A percentile compares a stretch with the other conserved stretches of the same genome.
Conservation (phyloP, 495 filamentous ascomycete genomes). For the Astrothelium macrocarpum region DNA sequence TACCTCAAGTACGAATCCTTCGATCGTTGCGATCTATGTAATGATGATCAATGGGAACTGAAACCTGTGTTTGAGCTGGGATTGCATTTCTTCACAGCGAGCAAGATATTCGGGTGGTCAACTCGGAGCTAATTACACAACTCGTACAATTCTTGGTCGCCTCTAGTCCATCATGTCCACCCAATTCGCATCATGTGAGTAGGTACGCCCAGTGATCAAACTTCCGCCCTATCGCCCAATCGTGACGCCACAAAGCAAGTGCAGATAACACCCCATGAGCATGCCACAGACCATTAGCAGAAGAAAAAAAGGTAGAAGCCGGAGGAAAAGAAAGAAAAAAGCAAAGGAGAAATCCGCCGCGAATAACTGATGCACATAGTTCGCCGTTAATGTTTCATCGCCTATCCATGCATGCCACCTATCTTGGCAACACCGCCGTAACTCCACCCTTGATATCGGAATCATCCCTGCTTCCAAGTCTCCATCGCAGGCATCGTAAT, state of each 20-base stretch:
- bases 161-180: background rate
- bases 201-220: background rate
- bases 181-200: background rate
- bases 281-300: background rate
- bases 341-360: background rate
- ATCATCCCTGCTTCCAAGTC: background rate
- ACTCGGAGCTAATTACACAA: background rate
- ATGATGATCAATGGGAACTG: no score
- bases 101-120: background rate
- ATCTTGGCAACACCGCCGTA: background rate
- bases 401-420: background rate
- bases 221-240: background rate
- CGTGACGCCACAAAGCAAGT: background rate
- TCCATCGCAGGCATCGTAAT: constrained; percentile 1
- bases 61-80: background rate
- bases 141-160: background rate
- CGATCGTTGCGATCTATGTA: no score
- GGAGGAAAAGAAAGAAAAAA: background rate
- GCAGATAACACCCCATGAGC: background rate
- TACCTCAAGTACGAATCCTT: no score
- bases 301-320: background rate
- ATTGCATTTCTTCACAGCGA: background rate
- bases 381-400: background rate
- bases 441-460: no score
- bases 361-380: background rate